Base-by-base conservation (phyloP, 768 basidiomycete genomes). In the Ephemerocybe angulata region DNA sequence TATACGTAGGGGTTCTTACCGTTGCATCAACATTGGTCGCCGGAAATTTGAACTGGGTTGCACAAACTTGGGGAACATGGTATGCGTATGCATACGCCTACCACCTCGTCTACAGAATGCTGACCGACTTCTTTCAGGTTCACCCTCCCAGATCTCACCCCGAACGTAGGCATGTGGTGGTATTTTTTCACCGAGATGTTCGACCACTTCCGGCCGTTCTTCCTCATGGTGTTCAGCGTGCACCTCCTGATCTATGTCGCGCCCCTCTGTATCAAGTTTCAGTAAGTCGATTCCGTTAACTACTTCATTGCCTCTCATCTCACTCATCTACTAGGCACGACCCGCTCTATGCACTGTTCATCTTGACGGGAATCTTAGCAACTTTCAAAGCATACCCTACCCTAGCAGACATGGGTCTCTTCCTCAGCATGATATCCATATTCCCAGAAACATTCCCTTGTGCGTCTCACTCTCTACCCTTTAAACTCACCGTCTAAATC, bases 161-260 rank as follows among this genome's bases (percentile, higher is more conserved):
- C 97, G 0, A 98, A 95, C 62, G 84, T 90, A 3, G 96, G 97
- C 1, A 72, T 98, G 27, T 93, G 93, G 90, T 98, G 96, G 96
- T 98, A 98, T 70, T 98, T 98, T 75, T 98, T 98, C 73, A 98
- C 93, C 11, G 96, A 98, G 68, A 98, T 98, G 90, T 99, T 99
- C 59, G 96, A 98, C 65, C 90, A 98, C 66, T 99, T 98, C 76
- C 77, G 97, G 28, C 84, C 87, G 3, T 98, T 98, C 73, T 99
- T 97, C 78, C 75, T 98, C 29, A 88, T 94, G 79, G 90, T 90
- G 17, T 98, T 98, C 69, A 90, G 88, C 17, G 94, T 94, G 10
- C 96, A 98, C 64, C 77, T 93, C 24, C 63, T 85, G 27, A 89
- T 91, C 35, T 98, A 97, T 60, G 80, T 88, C 7, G 76, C 82